Conservation (phyloP, 768 basidiomycete genomes). For the Strobilomyces dryophilus region DNA sequence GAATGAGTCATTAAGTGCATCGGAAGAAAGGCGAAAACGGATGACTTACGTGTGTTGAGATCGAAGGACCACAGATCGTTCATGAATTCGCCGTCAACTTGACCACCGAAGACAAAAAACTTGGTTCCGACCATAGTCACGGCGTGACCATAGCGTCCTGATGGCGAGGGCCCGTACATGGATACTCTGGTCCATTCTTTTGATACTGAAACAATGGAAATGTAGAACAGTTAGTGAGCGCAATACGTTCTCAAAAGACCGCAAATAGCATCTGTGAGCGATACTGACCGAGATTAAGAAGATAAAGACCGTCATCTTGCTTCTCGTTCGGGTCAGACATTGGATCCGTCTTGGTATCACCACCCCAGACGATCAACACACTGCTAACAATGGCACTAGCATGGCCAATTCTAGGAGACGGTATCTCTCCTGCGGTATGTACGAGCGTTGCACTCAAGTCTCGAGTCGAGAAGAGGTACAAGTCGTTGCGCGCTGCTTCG, state of each 20-base stretch:
- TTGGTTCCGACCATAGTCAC: conserved; percentile 88
- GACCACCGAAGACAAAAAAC: conserved; percentile 95
- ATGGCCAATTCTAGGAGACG: conserved; percentile 91
- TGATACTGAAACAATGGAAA: conserved; percentile 51
- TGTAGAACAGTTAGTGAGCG: conserved; percentile 2
- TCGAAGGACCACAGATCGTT: conserved; percentile 97
- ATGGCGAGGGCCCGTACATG: conserved; percentile 71
- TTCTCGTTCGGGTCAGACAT: conserved; percentile 59
- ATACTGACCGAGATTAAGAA: conserved; percentile 85
- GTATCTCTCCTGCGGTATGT: conserved; percentile 85
- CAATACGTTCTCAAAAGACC: not conserved
- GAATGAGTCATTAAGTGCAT: not conserved
- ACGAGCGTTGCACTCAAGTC: conserved; percentile 77
- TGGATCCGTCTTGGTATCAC: conserved; percentile 84
- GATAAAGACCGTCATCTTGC: conserved; percentile 90
- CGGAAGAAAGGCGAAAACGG: not conserved
- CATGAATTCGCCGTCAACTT: conserved; percentile 90
- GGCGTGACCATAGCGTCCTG: conserved; percentile 93
- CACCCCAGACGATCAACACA: conserved; percentile 97
- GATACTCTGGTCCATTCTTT: conserved; percentile 93
- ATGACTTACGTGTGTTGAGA: conserved; percentile 78
- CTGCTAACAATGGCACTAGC: conserved; percentile 93
- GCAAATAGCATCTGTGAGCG: not conserved
- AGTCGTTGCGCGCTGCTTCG: conserved; percentile 85
- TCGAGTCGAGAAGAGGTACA: conserved; percentile 83